Conservation (phyloP, 2,329 filamentous ascomycete genomes). For the Cercospora zeina region DNA sequence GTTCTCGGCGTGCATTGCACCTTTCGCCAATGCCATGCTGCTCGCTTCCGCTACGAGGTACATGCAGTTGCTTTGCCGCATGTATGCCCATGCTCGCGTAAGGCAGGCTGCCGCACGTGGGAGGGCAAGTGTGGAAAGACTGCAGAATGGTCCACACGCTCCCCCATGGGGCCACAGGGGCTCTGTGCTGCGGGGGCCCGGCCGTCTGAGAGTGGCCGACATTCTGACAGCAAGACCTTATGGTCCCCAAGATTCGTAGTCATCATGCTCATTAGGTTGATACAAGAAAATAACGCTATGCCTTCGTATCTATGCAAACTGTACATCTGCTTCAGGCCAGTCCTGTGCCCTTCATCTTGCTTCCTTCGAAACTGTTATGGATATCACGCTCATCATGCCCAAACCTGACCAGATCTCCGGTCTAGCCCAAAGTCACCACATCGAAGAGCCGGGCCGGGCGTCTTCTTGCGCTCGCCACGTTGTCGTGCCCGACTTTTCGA, state of each 20-base stretch:
- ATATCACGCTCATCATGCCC: conserved; percentile 15
- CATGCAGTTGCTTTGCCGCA: background rate
- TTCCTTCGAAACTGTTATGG: conserved; percentile 15
- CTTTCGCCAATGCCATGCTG: background rate
- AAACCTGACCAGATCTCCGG: background rate
- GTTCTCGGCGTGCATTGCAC: background rate
- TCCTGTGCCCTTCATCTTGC: conserved; percentile 10
- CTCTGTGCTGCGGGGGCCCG: background rate
- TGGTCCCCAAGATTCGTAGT: background rate
- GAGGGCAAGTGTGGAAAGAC: background rate
- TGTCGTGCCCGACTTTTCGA: background rate
- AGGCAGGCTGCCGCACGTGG: conserved; percentile 1
- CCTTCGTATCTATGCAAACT: conserved; percentile 16
- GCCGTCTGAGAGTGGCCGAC: background rate
- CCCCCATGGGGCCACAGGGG: conserved; percentile 1
- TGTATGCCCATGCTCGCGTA: conserved; percentile 1
- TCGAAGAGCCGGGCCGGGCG: background rate
- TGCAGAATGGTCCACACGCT: background rate
- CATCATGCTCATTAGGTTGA: conserved; percentile 13
- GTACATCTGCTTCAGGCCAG: conserved; percentile 10
- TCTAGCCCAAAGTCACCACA: conserved; percentile 2
- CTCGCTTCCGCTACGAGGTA: conserved; percentile 3
- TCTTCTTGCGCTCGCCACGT: background rate
- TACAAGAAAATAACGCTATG: conserved; percentile 14
- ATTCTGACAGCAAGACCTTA: background rate